Evolutionary conservation across 2,329 filamentous ascomycete species (phyloP).

Genomic region (Paecilomyces formosus): DNA sequence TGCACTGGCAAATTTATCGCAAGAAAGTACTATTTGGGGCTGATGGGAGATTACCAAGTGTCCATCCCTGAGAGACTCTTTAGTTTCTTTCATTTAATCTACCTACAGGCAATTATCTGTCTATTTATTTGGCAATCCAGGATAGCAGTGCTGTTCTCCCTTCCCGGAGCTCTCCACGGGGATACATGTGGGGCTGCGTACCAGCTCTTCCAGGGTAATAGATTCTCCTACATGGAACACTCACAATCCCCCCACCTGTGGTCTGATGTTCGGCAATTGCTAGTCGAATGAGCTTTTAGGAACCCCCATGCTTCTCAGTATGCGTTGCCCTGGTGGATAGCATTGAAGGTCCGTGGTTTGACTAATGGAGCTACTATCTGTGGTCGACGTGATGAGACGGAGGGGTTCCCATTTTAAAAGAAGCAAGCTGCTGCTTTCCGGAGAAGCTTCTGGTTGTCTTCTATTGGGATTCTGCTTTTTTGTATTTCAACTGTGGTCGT

Average conservation of each 20-base stretch:
- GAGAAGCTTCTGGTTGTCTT: neutral
- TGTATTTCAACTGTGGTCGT: neutral
- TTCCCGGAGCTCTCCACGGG: neutral
- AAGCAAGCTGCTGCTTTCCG: neutral
- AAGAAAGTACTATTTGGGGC: too few species aligned
- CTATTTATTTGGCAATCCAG: neutral
- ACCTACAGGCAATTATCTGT: too few species aligned
- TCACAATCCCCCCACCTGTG: neutral
- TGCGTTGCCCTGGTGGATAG: neutral
- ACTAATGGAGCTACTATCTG: neutral
- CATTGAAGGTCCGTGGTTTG: neutral
- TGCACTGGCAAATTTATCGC: too few species aligned
- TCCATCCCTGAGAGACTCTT: neutral
- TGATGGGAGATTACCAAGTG: neutral
- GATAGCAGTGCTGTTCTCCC: neutral
- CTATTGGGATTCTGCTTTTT: neutral
- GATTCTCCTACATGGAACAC: neutral
- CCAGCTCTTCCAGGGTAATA: neutral
- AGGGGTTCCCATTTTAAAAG: neutral
- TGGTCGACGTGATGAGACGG: neutral
- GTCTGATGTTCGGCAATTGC: neutral
- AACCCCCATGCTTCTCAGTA: neutral
- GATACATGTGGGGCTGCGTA: neutral
- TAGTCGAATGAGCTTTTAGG: neutral
- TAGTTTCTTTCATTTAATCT: too few species aligned